Evolutionary conservation across 1,284 basidiomycete genomes (phyloP).

Genomic region (Phlebopus sp.): DNA sequence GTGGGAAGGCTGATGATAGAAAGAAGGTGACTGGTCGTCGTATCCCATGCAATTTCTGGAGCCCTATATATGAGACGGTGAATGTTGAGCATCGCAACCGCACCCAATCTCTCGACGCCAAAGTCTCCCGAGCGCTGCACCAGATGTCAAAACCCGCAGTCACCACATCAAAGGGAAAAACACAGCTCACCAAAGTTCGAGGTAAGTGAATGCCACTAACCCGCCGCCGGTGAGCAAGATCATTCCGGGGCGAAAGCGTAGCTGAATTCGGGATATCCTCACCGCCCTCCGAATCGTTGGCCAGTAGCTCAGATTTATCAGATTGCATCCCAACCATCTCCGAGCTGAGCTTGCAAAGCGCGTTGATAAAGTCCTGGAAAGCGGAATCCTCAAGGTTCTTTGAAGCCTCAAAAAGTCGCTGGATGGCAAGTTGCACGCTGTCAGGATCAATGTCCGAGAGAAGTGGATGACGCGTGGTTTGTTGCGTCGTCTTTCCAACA

Average conservation of each 20-base stretch:
- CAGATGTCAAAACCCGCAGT: neutral
- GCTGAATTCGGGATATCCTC: conserved; percentile 40
- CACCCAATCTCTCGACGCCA: conserved; percentile 81
- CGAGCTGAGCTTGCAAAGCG: conserved; percentile 81
- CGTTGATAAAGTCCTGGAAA: conserved; percentile 78
- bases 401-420: conserved; percentile 80
- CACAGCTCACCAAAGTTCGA: conserved; percentile 60
- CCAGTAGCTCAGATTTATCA: conserved; percentile 33
- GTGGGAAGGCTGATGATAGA: conserved; percentile 63
- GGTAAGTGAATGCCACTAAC: conserved; percentile 85
- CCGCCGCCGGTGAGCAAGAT: conserved; percentile 59
- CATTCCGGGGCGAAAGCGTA: conserved; percentile 41
- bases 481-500: conserved; percentile 15
- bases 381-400: conserved; percentile 81
- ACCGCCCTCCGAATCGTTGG: conserved; percentile 37
- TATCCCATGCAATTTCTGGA: conserved; percentile 83
- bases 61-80: conserved; percentile 79
- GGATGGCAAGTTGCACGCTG: conserved; percentile 68
- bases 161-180: neutral
- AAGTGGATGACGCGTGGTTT: conserved; percentile 49
- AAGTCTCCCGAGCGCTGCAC: conserved; percentile 76
- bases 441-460: conserved; percentile 77
- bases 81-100: conserved; percentile 80
- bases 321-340: conserved; percentile 89
- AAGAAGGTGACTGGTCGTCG: conserved; percentile 77